Base-by-base conservation (phyloP, 225 moss, liverwort and hornwort genomes). In the Pleurozium schreberi region DNA sequence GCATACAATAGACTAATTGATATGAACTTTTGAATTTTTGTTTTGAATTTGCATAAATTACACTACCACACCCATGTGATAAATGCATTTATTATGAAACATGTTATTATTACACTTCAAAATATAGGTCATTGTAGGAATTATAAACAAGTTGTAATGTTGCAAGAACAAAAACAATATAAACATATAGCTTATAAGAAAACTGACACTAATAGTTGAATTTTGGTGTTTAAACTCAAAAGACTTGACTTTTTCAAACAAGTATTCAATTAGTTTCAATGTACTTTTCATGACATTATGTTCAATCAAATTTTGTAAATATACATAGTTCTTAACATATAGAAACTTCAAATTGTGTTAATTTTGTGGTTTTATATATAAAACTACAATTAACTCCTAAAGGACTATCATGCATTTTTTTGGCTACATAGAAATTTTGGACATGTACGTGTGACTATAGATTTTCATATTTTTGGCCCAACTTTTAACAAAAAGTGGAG, bases 21-120 rank as follows among this genome's bases (percentile, higher is more conserved):
- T 20, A 5, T 33, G 20, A 50, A 21, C 5, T 49, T 49, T 50
- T 75, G 12, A 13, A 33, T 33, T 75, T 31, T 19, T 75, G 6
- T 12, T 75, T 49, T 75, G 6, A n/a, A 12, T 75, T 75, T 7
- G 33, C 34, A 75, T 50, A 33, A 75, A 50, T 33, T 75, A 13
- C 0, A 33, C 19, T 20, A 20, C 1, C 0, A 4, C 33, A 33
- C 0, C 2, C 2, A 47, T 5, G 7, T 20, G 1, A 11, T 75
- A 50, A 0, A 52, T 21, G 14, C 14, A 21, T 34, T 34, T 34
- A 33, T 0, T 11, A 50, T 20, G 3, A 33, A 49, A 50, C 3
- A 34, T 20, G 3, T 21, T 21, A 26, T 21, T 21, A 20, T 34
- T 50, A 33, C 0, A 49, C 0, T 50, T 50, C 3, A 21, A 13